Evolutionary conservation across 805 yeast species (phyloP), one percentile per base, ranked within the genome.

Genomic region (Cyberlindnera samutprakarnensis): DNA sequence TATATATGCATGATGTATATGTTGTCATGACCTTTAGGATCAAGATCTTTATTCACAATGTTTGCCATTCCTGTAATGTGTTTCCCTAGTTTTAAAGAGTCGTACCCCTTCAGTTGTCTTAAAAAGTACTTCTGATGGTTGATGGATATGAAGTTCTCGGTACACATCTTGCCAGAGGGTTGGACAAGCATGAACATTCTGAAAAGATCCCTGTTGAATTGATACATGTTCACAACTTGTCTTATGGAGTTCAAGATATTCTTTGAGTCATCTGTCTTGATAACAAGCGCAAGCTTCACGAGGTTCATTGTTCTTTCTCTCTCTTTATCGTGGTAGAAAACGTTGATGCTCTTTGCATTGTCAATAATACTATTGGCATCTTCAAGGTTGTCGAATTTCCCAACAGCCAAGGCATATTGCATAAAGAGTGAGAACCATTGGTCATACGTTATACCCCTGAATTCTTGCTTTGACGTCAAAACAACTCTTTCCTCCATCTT

Each of bases 91-190:
- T 75, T 67, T 12, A 80, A 48, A 3, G 92, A 72, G 53, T 92
- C 98, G 52, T 73, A 77, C 0, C 95, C 94, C 51, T 90, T 92
- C 42, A 90, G 64, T 46, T 88, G 96, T 44, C 98, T 74, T 38
- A 92, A 60, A 41, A 90, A 78, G 51, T 77, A 90, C 54, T 92
- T 92, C 47, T 90, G 97, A 49, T 85, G 90, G 39, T 85, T 83
- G 22, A 85, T 76, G 29, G 81, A 78, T 30, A 84, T 78, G 49
- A 80, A 74, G 13, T 71, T 64, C 11, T 74, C 79, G 46, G 72
- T 59, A 1, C 82, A 71, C 6, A 59, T 60, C 18, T 64, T 61
- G 0, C 90, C 87, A 0, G 81, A 67, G 1, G 79, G 61, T 37
- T 82, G 73, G 28, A 81, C 66, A 28, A 80, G 72, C 49, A 81